These are phyloP conservation scores for Stephania yunnanensis DNA, from an alignment of 164 flowering plant genomes.

Conservation along the genomic window DNA sequence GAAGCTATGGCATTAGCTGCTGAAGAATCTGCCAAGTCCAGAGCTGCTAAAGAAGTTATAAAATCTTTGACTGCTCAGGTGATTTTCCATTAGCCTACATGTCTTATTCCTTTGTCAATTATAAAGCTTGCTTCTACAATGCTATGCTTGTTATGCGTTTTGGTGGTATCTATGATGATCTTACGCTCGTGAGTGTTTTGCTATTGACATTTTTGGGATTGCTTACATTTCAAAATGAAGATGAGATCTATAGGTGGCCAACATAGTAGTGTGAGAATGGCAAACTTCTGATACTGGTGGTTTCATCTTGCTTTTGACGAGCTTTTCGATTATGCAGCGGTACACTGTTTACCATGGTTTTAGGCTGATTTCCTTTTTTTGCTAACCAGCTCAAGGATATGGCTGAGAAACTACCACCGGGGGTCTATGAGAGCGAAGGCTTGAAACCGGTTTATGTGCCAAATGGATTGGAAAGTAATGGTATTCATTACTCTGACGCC, in stretches of 20 bases:
- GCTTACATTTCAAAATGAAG: background rate
- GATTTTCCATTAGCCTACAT: constrained; percentile 7
- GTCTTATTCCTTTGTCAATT: background rate
- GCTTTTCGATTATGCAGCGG: background rate
- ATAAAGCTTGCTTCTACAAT: background rate
- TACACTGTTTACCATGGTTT: background rate
- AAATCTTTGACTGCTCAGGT: constrained; percentile 97
- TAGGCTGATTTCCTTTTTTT: constrained; percentile 14
- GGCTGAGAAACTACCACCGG: constrained; percentile 72
- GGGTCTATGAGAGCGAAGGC: constrained; percentile 43
- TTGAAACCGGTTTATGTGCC: constrained; percentile 32
- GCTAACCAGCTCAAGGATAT: constrained; percentile 55
- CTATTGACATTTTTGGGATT: background rate
- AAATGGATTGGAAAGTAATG: constrained; percentile 50
- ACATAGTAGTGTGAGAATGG: background rate
- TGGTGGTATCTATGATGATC: background rate
- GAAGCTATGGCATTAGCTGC: constrained; percentile 77
- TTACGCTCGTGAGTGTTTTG: background rate
- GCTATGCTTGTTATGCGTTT: background rate
- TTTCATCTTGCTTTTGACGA: background rate
- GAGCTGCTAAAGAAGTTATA: constrained; percentile 95
- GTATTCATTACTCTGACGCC: constrained; percentile 26
- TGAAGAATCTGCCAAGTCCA: constrained; percentile 88
- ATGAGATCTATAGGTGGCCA: background rate
- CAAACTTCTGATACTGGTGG: background rate